Base-by-base conservation (phyloP, 23 red algal genomes). In the Gracilariopsis chorda region DNA sequence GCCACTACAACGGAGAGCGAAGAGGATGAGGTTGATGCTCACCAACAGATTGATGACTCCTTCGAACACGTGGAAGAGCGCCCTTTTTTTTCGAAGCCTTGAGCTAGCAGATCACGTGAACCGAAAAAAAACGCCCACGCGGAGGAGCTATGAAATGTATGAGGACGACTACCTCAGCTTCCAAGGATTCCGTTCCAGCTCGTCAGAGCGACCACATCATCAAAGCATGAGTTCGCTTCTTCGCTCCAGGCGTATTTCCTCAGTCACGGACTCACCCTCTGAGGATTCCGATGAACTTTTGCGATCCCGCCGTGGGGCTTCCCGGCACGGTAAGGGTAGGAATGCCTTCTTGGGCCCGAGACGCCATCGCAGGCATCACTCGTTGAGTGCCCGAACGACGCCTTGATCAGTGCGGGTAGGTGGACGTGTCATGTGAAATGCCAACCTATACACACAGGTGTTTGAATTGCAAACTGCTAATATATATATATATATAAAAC, bases 141-240 rank as follows among this genome's bases (percentile, higher is more conserved):
- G 39, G n/a, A 46, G 40, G 40, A 73, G 40, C 29, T 73, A n/a
- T 25, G 67, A 73, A 17, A 70, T 87, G 64, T 87, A 71, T 87
- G 63, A 87, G 55, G 82, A 87, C 35, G 82, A 87, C 14, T 87
- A 87, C 43, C 80, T 85, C 56, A 85, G 80, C 29, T 85, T 85
- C 29, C 80, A 85, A 48, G 80, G 80, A 14, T 85, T 85, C 16
- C 80, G 57, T 3, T 48, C 42, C 27, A 78, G 48, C 43, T 78
- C 72, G 27, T 49, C 45, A 43, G 72, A 78, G 43, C 48, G 45
- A 34, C 41, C 43, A 33, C 80, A 85, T 21, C 62, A 85, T 48
- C 62, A 65, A 51, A 70, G 80, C 43, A 85, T 85, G 80, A 51
- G 59, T 30, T 65, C 80, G 17, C 37, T 85, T 40, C 57, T 85